phyloP scores from a whole-genome alignment of 768 basidiomycete species.

The Naematelia encephala region DNA sequence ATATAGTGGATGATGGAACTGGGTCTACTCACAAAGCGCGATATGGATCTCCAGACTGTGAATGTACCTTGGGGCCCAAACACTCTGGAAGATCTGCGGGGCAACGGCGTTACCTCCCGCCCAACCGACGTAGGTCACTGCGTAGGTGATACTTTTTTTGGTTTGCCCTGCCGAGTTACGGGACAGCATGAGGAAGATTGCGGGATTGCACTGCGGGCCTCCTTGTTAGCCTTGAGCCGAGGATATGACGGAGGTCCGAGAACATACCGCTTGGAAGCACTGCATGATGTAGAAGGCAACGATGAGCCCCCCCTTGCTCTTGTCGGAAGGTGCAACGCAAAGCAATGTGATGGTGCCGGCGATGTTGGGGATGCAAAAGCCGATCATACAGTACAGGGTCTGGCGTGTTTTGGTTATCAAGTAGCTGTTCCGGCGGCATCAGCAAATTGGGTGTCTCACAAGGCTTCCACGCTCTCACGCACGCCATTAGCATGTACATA shows the following conservation, averaged over 20 bases:
- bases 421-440: conserved; percentile 9
- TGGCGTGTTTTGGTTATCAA: conserved; percentile 45
- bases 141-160: conserved; percentile 57
- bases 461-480: neutral
- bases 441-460: neutral
- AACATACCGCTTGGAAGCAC: conserved; percentile 16
- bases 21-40: conserved; percentile 52
- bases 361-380: conserved; percentile 57
- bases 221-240: neutral
- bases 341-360: conserved; percentile 58
- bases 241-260: neutral
- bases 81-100: conserved; percentile 56
- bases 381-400: conserved; percentile 56
- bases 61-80: conserved; percentile 56
- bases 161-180: conserved; percentile 32
- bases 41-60: conserved; percentile 57
- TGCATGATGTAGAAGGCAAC: conserved; percentile 56
- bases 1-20: neutral
- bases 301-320: conserved; percentile 56
- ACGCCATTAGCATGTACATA: conserved; percentile 13
- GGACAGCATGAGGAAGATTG: conserved; percentile 25
- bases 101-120: conserved; percentile 58
- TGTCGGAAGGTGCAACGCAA: conserved; percentile 53
- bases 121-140: conserved; percentile 54
- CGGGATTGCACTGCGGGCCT: conserved; percentile 7